A percentile compares a stretch with the other conserved stretches of the same genome.
phyloP scores from a whole-genome alignment of 73 alveolate species.

The Paramecium primaurelia region DNA sequence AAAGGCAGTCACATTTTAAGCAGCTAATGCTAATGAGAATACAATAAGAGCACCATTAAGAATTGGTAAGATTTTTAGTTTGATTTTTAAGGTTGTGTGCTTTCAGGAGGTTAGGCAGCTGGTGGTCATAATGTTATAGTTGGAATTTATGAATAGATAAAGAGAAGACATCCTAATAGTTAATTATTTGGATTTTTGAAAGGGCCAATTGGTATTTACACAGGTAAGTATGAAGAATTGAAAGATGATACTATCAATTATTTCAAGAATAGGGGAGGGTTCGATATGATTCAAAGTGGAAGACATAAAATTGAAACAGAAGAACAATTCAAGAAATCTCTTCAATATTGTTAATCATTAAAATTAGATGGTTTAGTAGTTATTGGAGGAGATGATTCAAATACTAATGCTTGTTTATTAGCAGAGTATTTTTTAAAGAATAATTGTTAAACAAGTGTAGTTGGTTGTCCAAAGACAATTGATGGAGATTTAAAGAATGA shows the following conservation, averaged over 20 bases:
- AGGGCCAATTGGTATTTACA: slow-evolving; percentile 97
- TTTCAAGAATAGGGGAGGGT: slow-evolving; percentile 98
- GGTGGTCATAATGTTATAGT: slow-evolving; percentile 99
- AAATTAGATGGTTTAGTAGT: slow-evolving; percentile 96
- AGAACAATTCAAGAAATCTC: slow-evolving; percentile 66
- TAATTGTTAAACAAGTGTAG: slow-evolving; percentile 79
- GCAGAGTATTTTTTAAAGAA: slow-evolving; percentile 95
- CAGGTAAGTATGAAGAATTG: slow-evolving; percentile 86
- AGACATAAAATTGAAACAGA: slow-evolving; percentile 88
- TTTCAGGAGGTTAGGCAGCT: slow-evolving; percentile 96
- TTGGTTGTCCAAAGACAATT: slow-evolving; percentile 98
- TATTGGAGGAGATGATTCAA: slow-evolving; percentile 89
- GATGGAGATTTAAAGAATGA: slow-evolving; percentile 95
- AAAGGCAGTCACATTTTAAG: neutral
- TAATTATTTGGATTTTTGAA: slow-evolving; percentile 90
- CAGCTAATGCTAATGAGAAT: slow-evolving; percentile 16
- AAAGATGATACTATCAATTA: slow-evolving; percentile 87
- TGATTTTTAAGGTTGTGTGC: slow-evolving; percentile 57
- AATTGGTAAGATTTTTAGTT: neutral
- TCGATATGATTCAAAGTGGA: slow-evolving; percentile 97
- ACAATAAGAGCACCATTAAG: slow-evolving; percentile 12
- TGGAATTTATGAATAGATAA: slow-evolving; percentile 92
- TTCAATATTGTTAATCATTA: slow-evolving; percentile 65
- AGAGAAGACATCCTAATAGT: slow-evolving; percentile 80
- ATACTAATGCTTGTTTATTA: slow-evolving; percentile 75